Conservation (phyloP, 1,139 yeast genomes). For the Saccharomyces hybrid region DNA sequence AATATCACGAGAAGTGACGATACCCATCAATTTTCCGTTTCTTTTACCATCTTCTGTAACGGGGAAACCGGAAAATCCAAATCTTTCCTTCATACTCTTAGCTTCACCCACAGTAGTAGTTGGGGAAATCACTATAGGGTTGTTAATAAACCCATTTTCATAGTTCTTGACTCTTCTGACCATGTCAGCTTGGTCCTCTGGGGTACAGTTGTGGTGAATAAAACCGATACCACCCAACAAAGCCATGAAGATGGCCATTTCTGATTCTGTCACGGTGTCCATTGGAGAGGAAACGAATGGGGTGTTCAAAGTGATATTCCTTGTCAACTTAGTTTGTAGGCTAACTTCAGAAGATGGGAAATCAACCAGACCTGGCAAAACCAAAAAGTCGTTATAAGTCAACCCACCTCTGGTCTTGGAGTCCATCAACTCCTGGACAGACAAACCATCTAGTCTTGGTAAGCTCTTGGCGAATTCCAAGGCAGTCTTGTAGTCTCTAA, state of each 20-base stretch:
- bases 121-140: constrained; percentile 83
- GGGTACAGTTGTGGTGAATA: constrained; percentile 91
- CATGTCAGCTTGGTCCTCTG: constrained; percentile 98
- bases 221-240: constrained; percentile 98
- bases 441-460: constrained; percentile 73
- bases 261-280: constrained; percentile 97
- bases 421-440: constrained; percentile 79
- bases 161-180: constrained; percentile 91
- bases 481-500: constrained; percentile 53
- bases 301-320: constrained; percentile 80
- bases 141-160: constrained; percentile 95
- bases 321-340: constrained; percentile 81
- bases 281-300: constrained; percentile 97
- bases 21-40: constrained; percentile 89
- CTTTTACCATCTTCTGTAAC: constrained; percentile 90
- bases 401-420: constrained; percentile 88
- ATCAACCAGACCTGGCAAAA: constrained; percentile 89
- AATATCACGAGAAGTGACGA: constrained; percentile 92
- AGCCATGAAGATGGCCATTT: constrained; percentile 98
- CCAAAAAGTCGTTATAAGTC: constrained; percentile 92
- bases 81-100: constrained; percentile 55
- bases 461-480: constrained; percentile 58
- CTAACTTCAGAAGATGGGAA: constrained; percentile 74
- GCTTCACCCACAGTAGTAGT: constrained; percentile 72
- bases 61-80: constrained; percentile 97